Base-by-base conservation (phyloP, 2,329 filamentous ascomycete genomes). In the Alternaria tenuissima region DNA sequence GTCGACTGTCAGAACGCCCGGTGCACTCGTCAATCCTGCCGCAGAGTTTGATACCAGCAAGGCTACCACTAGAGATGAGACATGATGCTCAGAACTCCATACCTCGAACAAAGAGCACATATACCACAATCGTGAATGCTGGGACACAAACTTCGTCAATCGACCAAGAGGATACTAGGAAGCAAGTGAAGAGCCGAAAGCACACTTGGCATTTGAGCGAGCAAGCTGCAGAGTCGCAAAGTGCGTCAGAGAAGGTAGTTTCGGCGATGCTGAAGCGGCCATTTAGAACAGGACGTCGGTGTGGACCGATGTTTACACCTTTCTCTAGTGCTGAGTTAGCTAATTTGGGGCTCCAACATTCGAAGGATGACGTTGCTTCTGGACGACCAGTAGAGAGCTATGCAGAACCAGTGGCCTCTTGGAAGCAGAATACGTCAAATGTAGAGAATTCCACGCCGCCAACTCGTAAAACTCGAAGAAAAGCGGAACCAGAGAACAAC, bases 201-300 rank as follows among this genome's bases (percentile, higher is more conserved):
- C 14, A 36, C 14, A 36, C 12, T 7, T 36, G 16, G 34, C 16
- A 4, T n/a, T 0, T 5, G 0, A 5, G 6, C 34, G 16, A 38
- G 34, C 34, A 38, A 38, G 34, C 16, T 38, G 16, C 14, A 38
- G 6, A 6, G 16, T 8, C 34, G 34, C 6, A 38, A n/a, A n/a
- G 0, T 38, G 34, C 34, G 16, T 38, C 34, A 1, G 34, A n/a
- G 7, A 38, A 38, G 34, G 34, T 38, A 3, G 14, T 1, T 36
- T 36, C 32, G 12, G 32, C 32, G 12, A 36, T 36, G 12, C 12
- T 36, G 5, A 7, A 36, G 32, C 32, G 14, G 11, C 11, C 11
- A 6, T 0, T 14, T 0, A 16, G 14, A 16, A 36, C 12, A 0
- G 32, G 12, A 16, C 1, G 32, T 14, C 5, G 14, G 16, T 0